Evolutionary conservation across 208 protist species (phyloP), one percentile per base, ranked within the genome.

Genomic region (Leptomonas pyrrhocoris): DNA sequence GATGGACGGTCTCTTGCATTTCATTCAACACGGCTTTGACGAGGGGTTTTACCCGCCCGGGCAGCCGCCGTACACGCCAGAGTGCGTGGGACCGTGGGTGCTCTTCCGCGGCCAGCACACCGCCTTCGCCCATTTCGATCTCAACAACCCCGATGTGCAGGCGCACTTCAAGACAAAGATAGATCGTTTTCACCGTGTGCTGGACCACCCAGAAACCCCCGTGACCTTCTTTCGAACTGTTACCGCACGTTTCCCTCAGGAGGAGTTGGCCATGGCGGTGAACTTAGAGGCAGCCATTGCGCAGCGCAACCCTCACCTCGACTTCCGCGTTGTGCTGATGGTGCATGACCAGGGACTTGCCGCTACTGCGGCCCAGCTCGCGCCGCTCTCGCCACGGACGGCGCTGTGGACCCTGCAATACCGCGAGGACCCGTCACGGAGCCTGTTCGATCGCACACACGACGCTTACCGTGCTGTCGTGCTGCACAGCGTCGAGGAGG

Each of bases 141-240:
- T 92, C 16, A 92, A 94, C 58, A 73, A 85, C 64, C 25, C 80
- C 2, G 65, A 67, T 23, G 78, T 94, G 40, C 82, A 82, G 55
- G 56, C 49, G 0, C 72, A 83, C 64, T 92, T 94, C 31, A 49
- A 65, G 15, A 59, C 66, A 27, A 94, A 92, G 74, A 76, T 92
- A 21, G 27, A 46, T 15, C 82, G 86, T 40, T 91, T 85, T 50
- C 43, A 82, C 50, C 19, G 31, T 28, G 19, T 92, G 43, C 67
- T 92, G 18, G 83, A 89, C 46, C 55, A 4, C 11, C 62, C 79
- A 11, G 51, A 50, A 31, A 34, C 43, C 43, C 79, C 78, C 4
- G 83, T 92, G 21, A 90, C 82, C 2, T 92, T 94, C 59, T 84
- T 94, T 48, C 86, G 84, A 40, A 88, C 82, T n/a, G 82, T 94